Evolutionary conservation across 2,329 filamentous ascomycete species (phyloP).

Genomic region (Zopfia rhizophila): DNA sequence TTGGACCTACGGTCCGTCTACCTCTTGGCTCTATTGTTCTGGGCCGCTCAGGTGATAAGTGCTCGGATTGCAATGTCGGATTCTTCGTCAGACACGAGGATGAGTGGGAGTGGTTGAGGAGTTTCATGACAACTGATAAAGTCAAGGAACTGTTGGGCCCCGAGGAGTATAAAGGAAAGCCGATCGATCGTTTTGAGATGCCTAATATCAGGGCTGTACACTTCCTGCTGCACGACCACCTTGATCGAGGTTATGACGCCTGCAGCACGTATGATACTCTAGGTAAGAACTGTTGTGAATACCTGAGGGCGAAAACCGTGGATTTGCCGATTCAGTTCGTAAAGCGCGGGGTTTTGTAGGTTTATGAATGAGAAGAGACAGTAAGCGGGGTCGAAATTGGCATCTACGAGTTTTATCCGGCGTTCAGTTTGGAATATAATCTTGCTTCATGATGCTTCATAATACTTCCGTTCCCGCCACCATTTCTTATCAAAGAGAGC

Average conservation of each 20-base stretch:
- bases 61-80: conserved; percentile 44
- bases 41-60: conserved; percentile 47
- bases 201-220: conserved; percentile 52
- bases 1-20: conserved; percentile 48
- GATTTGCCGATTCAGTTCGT: conserved; percentile 58
- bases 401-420: too few species aligned
- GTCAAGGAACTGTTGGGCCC: conserved; percentile 42
- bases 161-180: conserved; percentile 41
- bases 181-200: conserved; percentile 54
- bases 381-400: too few species aligned
- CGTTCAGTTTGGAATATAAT: too few species aligned
- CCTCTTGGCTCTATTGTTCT: conserved; percentile 52
- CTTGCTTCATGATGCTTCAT: too few species aligned
- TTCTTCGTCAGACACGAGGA: conserved; percentile 44
- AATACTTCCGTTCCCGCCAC: too few species aligned
- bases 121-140: conserved; percentile 37
- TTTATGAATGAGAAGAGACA: not conserved
- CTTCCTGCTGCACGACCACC: conserved; percentile 59
- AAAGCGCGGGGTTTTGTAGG: conserved; percentile 48
- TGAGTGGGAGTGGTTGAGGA: conserved; percentile 45
- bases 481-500: too few species aligned
- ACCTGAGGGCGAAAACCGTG: conserved; percentile 57
- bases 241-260: conserved; percentile 57
- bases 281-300: conserved; percentile 60
- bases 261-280: conserved; percentile 58